Evolutionary conservation across 2,329 filamentous ascomycete genomes (phyloP).

Genomic region (Pseudogymnoascus sp.): DNA sequence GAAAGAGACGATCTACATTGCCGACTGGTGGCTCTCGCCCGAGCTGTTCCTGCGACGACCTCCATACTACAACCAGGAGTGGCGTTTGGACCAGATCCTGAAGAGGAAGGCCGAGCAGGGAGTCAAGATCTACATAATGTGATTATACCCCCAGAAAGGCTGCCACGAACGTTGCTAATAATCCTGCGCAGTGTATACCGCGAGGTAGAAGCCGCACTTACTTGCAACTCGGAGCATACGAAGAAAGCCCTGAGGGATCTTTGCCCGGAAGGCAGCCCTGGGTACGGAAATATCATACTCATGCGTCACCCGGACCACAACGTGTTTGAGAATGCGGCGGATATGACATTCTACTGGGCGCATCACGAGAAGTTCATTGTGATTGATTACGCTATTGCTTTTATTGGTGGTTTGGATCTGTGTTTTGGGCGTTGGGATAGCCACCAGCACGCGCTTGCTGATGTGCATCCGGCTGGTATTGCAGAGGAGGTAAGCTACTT

Average conservation of each 20-base stretch:
- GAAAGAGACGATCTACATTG: slow-evolving; percentile 90
- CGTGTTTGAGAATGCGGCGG: slow-evolving; percentile 81
- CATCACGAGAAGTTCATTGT: slow-evolving; percentile 98
- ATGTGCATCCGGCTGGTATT: slow-evolving; percentile 78
- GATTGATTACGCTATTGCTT: slow-evolving; percentile 82
- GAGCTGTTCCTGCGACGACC: slow-evolving; percentile 80
- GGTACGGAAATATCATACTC: slow-evolving; percentile 78
- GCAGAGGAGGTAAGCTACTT: slow-evolving; percentile 47
- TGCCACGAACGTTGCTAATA: slow-evolving; percentile 62
- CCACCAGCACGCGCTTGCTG: slow-evolving; percentile 74
- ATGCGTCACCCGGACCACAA: slow-evolving; percentile 95
- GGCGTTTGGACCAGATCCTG: slow-evolving; percentile 74
- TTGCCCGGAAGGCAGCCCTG: slow-evolving; percentile 72
- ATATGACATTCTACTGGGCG: slow-evolving; percentile 97
- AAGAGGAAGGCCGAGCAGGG: slow-evolving; percentile 86
- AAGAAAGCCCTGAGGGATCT: slow-evolving; percentile 75
- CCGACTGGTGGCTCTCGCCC: slow-evolving; percentile 93
- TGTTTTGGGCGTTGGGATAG: slow-evolving; percentile 95
- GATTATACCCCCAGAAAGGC: slow-evolving; percentile 35
- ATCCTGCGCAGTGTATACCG: slow-evolving; percentile 2
- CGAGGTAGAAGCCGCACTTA: slow-evolving; percentile 62
- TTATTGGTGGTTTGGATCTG: slow-evolving; percentile 88
- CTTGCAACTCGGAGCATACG: slow-evolving; percentile 87
- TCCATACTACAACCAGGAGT: slow-evolving; percentile 74
- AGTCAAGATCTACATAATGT: slow-evolving; percentile 83